Conservation (phyloP, 2,329 filamentous ascomycete genomes). For the Hysterium pulicare region DNA sequence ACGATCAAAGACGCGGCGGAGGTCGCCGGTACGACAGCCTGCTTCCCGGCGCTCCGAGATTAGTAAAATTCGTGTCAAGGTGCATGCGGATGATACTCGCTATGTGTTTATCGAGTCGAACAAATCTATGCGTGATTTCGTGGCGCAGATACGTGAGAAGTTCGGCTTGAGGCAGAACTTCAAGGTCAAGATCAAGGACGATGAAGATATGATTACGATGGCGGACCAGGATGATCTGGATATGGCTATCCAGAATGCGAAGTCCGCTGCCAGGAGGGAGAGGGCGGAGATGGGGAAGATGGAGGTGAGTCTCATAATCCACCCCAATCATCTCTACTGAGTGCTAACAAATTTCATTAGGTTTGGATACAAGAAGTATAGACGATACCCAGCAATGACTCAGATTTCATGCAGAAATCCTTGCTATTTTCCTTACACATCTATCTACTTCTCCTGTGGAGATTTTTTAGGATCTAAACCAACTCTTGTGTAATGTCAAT, state of each 20-base stretch:
- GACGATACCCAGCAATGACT: slow-evolving; percentile 3
- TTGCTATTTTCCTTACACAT: background rate
- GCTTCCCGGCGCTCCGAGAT: slow-evolving; percentile 55
- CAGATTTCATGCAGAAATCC: background rate
- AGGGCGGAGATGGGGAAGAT: slow-evolving; percentile 84
- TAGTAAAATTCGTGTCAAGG: slow-evolving; percentile 81
- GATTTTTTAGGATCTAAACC: too few species aligned
- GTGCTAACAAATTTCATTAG: slow-evolving; percentile 26
- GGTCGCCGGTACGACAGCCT: slow-evolving; percentile 42
- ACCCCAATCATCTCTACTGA: slow-evolving; percentile 37
- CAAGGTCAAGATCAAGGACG: slow-evolving; percentile 85
- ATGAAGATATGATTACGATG: slow-evolving; percentile 96
- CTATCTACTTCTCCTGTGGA: background rate
- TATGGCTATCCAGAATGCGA: slow-evolving; percentile 72
- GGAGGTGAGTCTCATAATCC: slow-evolving; percentile 69
- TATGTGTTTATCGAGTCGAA: slow-evolving; percentile 81
- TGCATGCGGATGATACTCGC: slow-evolving; percentile 80
- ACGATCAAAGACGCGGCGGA: slow-evolving; percentile 37
- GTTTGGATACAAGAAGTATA: slow-evolving; percentile 46
- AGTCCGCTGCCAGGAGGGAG: slow-evolving; percentile 66
- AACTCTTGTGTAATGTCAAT: background rate
- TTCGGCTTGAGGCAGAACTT: slow-evolving; percentile 75
- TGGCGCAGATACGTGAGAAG: slow-evolving; percentile 78
- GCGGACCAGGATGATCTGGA: slow-evolving; percentile 95
- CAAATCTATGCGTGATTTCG: slow-evolving; percentile 73